Percentiles rank a stretch among this genome's conserved stretches.
Evolutionary conservation across 257 asterid species (phyloP).

Genomic region (Knoxia roxburghii): DNA sequence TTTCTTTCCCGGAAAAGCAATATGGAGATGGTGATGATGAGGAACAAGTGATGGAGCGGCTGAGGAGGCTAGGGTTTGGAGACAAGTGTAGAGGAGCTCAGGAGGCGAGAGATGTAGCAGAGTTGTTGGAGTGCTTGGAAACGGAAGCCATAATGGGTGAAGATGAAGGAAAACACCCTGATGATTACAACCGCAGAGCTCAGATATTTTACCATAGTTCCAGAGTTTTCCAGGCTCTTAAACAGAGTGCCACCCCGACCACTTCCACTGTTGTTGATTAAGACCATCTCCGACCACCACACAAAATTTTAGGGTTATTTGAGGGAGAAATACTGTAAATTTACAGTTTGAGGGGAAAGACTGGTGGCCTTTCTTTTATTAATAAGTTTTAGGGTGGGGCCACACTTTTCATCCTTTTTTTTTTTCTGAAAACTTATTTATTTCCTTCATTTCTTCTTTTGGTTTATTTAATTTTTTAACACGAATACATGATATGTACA

Average conservation of each 20-base stretch:
- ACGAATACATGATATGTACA: no score
- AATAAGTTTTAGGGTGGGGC: no score
- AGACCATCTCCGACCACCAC: no score
- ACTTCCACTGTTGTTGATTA: no score
- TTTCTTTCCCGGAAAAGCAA: conserved; percentile 17
- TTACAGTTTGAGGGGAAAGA: no score
- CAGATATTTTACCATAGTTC: conserved; percentile 63
- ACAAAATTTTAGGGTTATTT: no score
- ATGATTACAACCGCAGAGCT: conserved; percentile 74
- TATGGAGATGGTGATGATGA: conserved; percentile 11
- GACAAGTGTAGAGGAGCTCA: conserved; percentile 41
- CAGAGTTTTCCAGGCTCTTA: conserved; percentile 64
- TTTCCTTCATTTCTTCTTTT: no score
- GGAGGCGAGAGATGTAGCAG: conserved; percentile 40
- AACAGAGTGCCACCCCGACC: conserved; percentile 21
- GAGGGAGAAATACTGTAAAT: no score
- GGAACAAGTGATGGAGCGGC: conserved; percentile 29
- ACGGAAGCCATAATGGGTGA: conserved; percentile 90
- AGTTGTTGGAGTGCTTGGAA: conserved; percentile 72
- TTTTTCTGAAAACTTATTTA: no score
- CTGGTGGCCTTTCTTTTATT: no score
- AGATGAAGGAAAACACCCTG: conserved; percentile 63
- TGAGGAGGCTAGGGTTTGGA: conserved; percentile 27
- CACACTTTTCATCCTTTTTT: no score
- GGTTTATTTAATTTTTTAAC: no score